Base-by-base conservation (phyloP, 169 alveolate species). In the Amoebophrya sp. region DNA sequence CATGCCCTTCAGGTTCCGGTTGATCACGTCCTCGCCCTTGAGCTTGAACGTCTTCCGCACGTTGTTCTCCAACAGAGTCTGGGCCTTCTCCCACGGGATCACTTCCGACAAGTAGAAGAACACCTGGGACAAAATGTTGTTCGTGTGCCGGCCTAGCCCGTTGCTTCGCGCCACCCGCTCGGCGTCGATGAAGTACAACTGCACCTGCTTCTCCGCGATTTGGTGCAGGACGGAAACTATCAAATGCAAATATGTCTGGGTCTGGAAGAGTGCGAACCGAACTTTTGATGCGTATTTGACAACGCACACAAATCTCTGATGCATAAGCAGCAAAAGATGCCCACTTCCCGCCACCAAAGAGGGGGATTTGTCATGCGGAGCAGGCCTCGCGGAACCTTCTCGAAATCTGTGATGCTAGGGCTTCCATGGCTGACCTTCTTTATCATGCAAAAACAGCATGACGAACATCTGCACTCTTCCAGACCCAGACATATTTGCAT, bases 121-220 rank as follows among this genome's bases (percentile, higher is more conserved):
- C 12, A 90, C 95, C 10, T 90, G 93, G 91, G 89, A 77, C n/a
- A 93, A 77, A 23, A 93, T 90, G 92, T 92, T 92, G 40, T 93
- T 93, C 39, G 91, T 93, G 40, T 92, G 41, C 77, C 94, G 90
- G 0, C 95, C 94, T 33, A 93, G 77, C 90, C 93, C 93, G n/a
- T 93, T 40, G 39, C 33, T 89, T 29, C 40, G 53, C 18, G 95
- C 95, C 39, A 93, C 92, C 90, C 33, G 47, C 32, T 92, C 91
- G 23, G 95, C 95, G 40, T 93, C 92, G 66, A 93, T 92, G n/a
- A 77, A 92, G 90, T 92, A 93, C 23, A 93, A 54, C 83, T 92
- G 77, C 40, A 92, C 91, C 66, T 77, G 83, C 90, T 66, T 89
- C 47, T 83, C 88, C 33, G 95, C 95, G 33, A 93, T 91, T 38